phyloP scores from a whole-genome alignment of 202 grass and related monocot species.

The Zoysia matrella region DNA sequence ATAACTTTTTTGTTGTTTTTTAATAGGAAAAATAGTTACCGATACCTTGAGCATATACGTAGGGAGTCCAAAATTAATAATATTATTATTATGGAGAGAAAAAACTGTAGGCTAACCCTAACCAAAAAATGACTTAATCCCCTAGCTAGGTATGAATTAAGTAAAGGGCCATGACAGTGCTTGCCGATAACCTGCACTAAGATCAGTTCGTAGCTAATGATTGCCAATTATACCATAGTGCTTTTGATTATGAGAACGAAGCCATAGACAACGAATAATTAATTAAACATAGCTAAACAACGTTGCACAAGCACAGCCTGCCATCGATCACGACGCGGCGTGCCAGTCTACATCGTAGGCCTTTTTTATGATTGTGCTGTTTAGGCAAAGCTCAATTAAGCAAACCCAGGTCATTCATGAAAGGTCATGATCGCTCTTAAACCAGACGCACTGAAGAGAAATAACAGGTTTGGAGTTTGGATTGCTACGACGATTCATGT shows the following conservation, averaged over 20 bases:
- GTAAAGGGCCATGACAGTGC: constrained; percentile 44
- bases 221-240: constrained; percentile 49
- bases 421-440: constrained; percentile 47
- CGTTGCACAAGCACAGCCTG: constrained; percentile 27
- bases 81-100: constrained; percentile 37
- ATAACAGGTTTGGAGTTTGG: not conserved
- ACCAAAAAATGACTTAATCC: constrained; percentile 46
- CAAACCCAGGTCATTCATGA: constrained; percentile 45
- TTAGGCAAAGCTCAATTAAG: constrained; percentile 48
- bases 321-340: constrained; percentile 38
- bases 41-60: not conserved
- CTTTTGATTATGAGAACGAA: constrained; percentile 61
- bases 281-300: constrained; percentile 25
- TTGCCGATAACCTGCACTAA: constrained; percentile 45
- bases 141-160: constrained; percentile 42
- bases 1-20: not conserved
- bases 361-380: constrained; percentile 45
- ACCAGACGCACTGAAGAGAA: constrained; percentile 22
- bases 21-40: not conserved
- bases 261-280: constrained; percentile 42
- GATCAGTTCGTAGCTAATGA: constrained; percentile 49
- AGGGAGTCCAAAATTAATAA: constrained; percentile 49
- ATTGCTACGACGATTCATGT: not conserved
- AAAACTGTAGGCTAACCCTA: constrained; percentile 26
- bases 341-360: constrained; percentile 40